A percentile compares a stretch with the other conserved stretches of the same genome.
Conservation (phyloP, 495 filamentous ascomycete genomes). For the Penicillium salamii region DNA sequence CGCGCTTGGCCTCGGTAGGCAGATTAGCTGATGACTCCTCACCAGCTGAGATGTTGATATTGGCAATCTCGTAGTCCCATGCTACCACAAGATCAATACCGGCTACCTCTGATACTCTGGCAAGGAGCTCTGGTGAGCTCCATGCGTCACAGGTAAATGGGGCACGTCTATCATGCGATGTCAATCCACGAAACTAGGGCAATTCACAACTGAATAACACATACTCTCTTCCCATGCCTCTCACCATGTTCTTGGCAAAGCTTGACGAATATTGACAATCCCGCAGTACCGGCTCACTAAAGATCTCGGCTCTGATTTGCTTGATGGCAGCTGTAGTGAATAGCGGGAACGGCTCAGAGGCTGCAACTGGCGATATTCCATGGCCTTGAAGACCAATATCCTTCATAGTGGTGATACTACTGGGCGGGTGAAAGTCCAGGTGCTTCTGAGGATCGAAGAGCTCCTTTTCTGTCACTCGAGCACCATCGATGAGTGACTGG, state of each 20-base stretch:
- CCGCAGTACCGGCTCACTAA: constrained; percentile 55
- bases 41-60: constrained; percentile 65
- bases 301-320: constrained; percentile 63
- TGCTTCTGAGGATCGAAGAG: no score
- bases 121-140: constrained; percentile 58
- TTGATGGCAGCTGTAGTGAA: constrained; percentile 63
- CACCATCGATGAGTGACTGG: no score
- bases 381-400: constrained; percentile 54
- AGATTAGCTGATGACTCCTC: constrained; percentile 19
- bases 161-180: constrained; percentile 39
- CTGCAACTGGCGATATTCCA: constrained; percentile 63
- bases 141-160: constrained; percentile 69
- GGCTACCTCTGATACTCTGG: constrained; percentile 62
- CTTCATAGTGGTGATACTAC: constrained; percentile 44
- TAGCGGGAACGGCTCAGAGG: constrained; percentile 67
- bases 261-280: constrained; percentile 62
- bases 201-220: no score
- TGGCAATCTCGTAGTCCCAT: constrained; percentile 68
- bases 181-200: background rate
- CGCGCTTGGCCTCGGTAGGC: background rate
- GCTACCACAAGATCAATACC: constrained; percentile 63
- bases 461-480: no score
- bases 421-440: background rate
- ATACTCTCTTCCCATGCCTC: no score
- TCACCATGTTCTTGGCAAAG: constrained; percentile 21